phyloP scores from a whole-genome alignment of 805 yeast species.

The Alloascoidea africana region DNA sequence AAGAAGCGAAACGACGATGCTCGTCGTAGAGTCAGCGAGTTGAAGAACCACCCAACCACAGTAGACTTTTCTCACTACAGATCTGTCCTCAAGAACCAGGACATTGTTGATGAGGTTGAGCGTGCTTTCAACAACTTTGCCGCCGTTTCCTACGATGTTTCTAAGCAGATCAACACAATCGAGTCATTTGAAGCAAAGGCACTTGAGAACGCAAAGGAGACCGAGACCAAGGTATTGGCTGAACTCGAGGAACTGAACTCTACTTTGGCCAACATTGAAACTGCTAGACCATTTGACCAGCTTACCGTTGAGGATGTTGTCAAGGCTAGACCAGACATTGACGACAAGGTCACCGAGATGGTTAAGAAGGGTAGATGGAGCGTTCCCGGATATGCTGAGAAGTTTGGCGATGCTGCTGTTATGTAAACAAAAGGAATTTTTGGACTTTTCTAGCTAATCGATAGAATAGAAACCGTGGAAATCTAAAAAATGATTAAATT shows the following conservation, averaged over 20 bases:
- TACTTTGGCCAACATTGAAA: conserved; percentile 86
- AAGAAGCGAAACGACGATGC: conserved; percentile 99
- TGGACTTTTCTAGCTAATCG: too few species aligned
- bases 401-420: conserved; percentile 92
- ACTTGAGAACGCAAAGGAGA: conserved; percentile 83
- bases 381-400: conserved; percentile 96
- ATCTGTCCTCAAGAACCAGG: conserved; percentile 63
- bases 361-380: conserved; percentile 95
- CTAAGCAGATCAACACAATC: conserved; percentile 83
- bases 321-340: conserved; percentile 94
- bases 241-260: conserved; percentile 77
- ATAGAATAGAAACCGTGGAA: too few species aligned
- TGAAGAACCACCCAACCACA: conserved; percentile 55
- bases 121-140: conserved; percentile 57
- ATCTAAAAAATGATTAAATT: too few species aligned
- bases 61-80: conserved; percentile 80
- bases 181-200: conserved; percentile 93
- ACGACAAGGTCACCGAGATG: conserved; percentile 89
- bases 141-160: conserved; percentile 75
- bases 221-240: conserved; percentile 76
- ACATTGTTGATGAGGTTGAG: conserved; percentile 71
- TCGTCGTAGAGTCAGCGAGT: conserved; percentile 59
- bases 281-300: conserved; percentile 96
- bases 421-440: too few species aligned
- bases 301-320: conserved; percentile 90